Base-by-base conservation (phyloP, 108 stramenopile genomes). In the Nitzschia sp. region DNA sequence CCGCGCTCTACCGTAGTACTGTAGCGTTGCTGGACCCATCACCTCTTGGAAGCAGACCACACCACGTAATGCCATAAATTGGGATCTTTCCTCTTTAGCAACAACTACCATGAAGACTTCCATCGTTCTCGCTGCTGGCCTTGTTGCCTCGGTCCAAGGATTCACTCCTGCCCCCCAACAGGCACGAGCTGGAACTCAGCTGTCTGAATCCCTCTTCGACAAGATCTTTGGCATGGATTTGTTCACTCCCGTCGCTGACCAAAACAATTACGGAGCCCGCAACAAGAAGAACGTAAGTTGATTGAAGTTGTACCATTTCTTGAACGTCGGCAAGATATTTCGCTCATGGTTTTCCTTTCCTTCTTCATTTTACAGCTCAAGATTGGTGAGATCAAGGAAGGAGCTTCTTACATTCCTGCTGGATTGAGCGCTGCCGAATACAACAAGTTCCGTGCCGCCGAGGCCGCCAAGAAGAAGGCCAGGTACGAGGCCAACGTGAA, bases 231-330 rank as follows among this genome's bases (percentile, higher is more conserved):
- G 59, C 49, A 83, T 88, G 87, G 87, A 88, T 61, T 66, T 88
- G 5, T 88, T 81, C 54, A 70, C 83, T 21, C 83, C 83, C 21
- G 62, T 54, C 24, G 54, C 42, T 0, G 82, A 85, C 74, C 71
- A 72, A 53, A 88, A 88, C 80, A 59, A 80, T n/a, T 88, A 88
- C 76, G 87, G 87, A 59, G 82, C 83, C 51, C 82, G 87, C 19
- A 54, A 30, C 57, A 51, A 51, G 1, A 88, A 84, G 81, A 79
- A 79, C 70, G 61, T 81, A 62, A 62, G 65, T 71, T 17, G 2
- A 33, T 17, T 9, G 15, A 48, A 5, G 25, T 6, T 13, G 13
- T 42, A 6, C 38, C 38, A 42, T 28, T 38, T 15, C 30, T 64
- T 24, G 26, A 27, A 42, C 8, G 30, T 46, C 63, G 26, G 38